A percentile compares a stretch with the other conserved stretches of the same genome.
These are phyloP conservation scores for Xylaria sp. DNA, from an alignment of 2,329 filamentous ascomycete species.

Conservation along the genomic window DNA sequence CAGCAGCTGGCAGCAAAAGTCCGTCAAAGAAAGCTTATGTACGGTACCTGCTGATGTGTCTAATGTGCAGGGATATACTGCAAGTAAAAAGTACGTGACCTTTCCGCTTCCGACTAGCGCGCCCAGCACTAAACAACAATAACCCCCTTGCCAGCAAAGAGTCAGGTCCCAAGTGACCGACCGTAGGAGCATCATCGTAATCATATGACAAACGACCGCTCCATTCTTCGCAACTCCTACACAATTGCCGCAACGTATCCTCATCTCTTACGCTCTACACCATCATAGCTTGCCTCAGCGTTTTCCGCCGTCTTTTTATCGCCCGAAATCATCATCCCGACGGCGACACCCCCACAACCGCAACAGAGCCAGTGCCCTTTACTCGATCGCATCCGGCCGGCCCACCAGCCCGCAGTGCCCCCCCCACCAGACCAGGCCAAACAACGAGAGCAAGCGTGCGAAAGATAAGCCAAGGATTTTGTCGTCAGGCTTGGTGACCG, in stretches of 20 bases:
- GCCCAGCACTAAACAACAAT: neutral
- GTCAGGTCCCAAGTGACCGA: slow-evolving; percentile 4
- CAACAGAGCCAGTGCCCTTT: slow-evolving; percentile 15
- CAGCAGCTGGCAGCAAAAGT: neutral
- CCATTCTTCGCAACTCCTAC: neutral
- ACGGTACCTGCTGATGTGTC: neutral
- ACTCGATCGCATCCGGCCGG: slow-evolving; percentile 35
- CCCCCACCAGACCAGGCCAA: slow-evolving; percentile 40
- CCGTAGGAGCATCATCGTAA: slow-evolving; percentile 4
- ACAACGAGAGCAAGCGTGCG: slow-evolving; percentile 35
- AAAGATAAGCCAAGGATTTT: slow-evolving; percentile 38
- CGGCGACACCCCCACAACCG: slow-evolving; percentile 14
- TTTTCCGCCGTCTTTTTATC: neutral
- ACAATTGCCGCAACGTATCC: neutral
- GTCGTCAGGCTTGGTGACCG: neutral
- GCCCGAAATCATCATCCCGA: slow-evolving; percentile 22
- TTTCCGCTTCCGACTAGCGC: slow-evolving; percentile 11
- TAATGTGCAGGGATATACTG: neutral
- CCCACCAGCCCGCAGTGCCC: slow-evolving; percentile 38
- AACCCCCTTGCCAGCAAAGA: slow-evolving; percentile 23
- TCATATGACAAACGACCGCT: slow-evolving; percentile 15
- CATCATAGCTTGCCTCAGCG: slow-evolving; percentile 7
- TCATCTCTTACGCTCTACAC: neutral
- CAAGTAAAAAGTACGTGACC: neutral
- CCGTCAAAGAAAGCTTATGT: too few relatives aligned